Percentiles rank a stretch among this genome's conserved stretches.
phyloP scores from a whole-genome alignment of 2,329 filamentous ascomycete genomes.

The Fusarium cyanostomum region DNA sequence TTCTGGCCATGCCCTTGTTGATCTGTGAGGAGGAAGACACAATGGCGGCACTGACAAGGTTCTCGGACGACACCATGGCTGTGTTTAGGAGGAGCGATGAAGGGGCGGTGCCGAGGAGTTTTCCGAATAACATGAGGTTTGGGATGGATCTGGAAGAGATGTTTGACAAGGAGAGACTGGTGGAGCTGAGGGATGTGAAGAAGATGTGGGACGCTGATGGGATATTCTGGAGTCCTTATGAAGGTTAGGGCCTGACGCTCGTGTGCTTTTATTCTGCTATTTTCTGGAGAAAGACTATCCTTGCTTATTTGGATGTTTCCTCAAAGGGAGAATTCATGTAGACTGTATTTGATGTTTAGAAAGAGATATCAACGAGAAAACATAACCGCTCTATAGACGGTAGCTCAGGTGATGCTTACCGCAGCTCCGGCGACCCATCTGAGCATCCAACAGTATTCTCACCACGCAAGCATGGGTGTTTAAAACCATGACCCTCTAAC shows the following conservation, averaged over 20 bases:
- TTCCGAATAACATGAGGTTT: conserved; percentile 38
- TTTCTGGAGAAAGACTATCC: too few species aligned
- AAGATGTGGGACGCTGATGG: conserved; percentile 37
- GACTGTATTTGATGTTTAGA: too few species aligned
- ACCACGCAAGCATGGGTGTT: too few species aligned
- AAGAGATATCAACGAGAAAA: too few species aligned
- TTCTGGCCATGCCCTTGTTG: conserved; percentile 12
- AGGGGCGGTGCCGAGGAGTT: conserved; percentile 11
- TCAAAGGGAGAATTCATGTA: too few species aligned
- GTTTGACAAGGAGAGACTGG: conserved; percentile 24
- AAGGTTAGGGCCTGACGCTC: background rate
- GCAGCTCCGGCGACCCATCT: too few species aligned
- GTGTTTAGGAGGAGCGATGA: conserved; percentile 19
- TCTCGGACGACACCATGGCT: conserved; percentile 19
- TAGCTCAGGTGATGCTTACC: too few species aligned
- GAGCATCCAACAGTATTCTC: too few species aligned
- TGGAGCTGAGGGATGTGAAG: conserved; percentile 32
- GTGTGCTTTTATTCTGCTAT: too few species aligned
- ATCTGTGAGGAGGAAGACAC: conserved; percentile 29
- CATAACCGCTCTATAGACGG: too few species aligned
- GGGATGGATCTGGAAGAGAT: conserved; percentile 32
- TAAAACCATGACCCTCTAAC: too few species aligned
- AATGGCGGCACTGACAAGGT: background rate
- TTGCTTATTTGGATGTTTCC: too few species aligned
- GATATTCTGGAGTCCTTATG: conserved; percentile 43